Evolutionary conservation across 768 basidiomycete genomes (phyloP), one percentile per base, ranked within the genome.

Genomic region (Inosperma sp.): DNA sequence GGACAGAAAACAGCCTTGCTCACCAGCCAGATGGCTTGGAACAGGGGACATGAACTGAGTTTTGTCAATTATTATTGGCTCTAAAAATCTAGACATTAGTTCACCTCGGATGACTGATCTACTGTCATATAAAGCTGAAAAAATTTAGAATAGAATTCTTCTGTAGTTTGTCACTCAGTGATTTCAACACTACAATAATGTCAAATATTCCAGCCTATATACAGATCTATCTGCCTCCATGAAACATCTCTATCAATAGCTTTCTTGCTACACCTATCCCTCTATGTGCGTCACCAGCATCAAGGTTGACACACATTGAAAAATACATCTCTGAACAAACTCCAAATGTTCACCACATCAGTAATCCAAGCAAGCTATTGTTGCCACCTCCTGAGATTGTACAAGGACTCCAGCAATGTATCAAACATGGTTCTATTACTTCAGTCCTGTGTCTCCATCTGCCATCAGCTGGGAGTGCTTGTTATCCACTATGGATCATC

Each of bases 161-260:
- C n/a, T n/a, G n/a, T n/a, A n/a, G n/a, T n/a, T n/a, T n/a, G n/a
- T n/a, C n/a, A n/a, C n/a, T n/a, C n/a, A n/a, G n/a, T n/a, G n/a
- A 5, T 7, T 7, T 12, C n/a, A n/a, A 10, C 36, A 8, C 8
- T 5, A 39, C 37, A 40, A 40, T 12, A n/a, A n/a, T n/a, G 10
- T 40, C 37, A 40, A 40, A 14, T 23, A 40, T 40, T 14, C 37
- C 37, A 3, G 19, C 37, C 19, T 40, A 40, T 40, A 23, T 23
- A 40, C 3, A 21, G 17, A 37, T 17, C 36, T 21, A 44, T 21
- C 29, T 33, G n/a, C 45, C 29, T 47, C 29, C 19, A 3, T 21
- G 12, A 31, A 14, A 47, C 22, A 46, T 47, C 30, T 47, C 45
- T 14, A 30, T 47, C 25, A 47, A 47, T 30, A 23, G n/a, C 3